Evolutionary conservation across 495 filamentous ascomycete species (phyloP).

Genomic region (Penicillium robsamsonii): DNA sequence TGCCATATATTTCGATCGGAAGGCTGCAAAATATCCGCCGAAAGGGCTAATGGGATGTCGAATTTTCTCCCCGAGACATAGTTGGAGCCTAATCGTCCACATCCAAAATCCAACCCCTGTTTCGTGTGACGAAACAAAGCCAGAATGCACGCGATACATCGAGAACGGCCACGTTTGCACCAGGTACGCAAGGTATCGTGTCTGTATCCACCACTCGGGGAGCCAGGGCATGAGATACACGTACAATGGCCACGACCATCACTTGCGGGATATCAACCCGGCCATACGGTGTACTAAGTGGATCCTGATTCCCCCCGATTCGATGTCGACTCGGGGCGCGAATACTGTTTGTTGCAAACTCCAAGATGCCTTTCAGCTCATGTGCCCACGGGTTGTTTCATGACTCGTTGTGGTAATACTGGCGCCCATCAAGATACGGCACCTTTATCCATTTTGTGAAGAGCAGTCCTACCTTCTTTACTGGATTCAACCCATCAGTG

Average conservation of each 20-base stretch:
- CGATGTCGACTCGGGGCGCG: neutral
- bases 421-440: neutral
- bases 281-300: neutral
- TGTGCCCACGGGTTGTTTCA: neutral
- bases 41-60: conserved; percentile 19
- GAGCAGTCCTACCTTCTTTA: neutral
- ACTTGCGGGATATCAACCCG: neutral
- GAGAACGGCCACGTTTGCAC: conserved; percentile 27
- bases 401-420: neutral
- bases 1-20: conserved; percentile 21
- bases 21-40: conserved; percentile 28
- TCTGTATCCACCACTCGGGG: neutral
- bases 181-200: conserved; percentile 22
- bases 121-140: conserved; percentile 31
- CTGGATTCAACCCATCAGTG: neutral
- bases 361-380: neutral
- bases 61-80: neutral
- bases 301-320: neutral
- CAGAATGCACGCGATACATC: conserved; percentile 25
- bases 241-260: neutral
- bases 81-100: conserved; percentile 4
- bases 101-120: conserved; percentile 15
- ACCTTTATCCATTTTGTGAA: neutral
- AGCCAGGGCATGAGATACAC: neutral
- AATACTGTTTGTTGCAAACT: neutral